Evolutionary conservation across 176 grass and related monocot species (phyloP), one percentile per base, ranked within the genome.

Genomic region (sorghum (Sorghum bicolor)): DNA sequence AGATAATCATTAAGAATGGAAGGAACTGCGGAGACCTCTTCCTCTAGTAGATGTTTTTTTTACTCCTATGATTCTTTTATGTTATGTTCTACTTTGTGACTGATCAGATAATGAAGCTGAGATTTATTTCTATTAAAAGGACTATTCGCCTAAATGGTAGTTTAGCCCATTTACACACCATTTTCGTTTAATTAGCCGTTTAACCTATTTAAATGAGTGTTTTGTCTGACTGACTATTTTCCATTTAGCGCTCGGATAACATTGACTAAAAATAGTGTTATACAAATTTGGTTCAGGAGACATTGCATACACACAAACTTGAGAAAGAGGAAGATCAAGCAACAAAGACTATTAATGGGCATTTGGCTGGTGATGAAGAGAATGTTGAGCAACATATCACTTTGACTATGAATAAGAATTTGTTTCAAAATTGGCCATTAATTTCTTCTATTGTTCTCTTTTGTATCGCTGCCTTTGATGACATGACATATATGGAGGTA

Each of bases 401-500:
- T 48, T 57, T 31, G 45, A 32, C 70, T 14, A 72, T 5, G 10
- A 84, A 88, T 30, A 78, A 86, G 16, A 91, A 52, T 70, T 64
- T 96, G 69, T 75, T 96, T 25, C 93, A 87, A 69, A 93, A 96
- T 33, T 91, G 88, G 94, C 91, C 94, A 48, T 45, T 96, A 41
- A 91, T 96, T 60, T 93, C 94, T 77, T 93, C 88, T 33, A 87
- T 96, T 64, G 38, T 96, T 39, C 43, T 91, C 32, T 93, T 87
- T 6, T 93, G 94, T 74, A 83, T 93, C n/a, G 88, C 85, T 64
- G 80, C 66, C 36, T 89, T 96, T 87, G 88, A 93, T 70, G 94
- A 96, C 28, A 89, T 91, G 94, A 91, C 94, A 53, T 96, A 96
- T 67, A 83, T 84, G 48, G 90, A 96, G 94, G 91, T 96, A 67